These are phyloP conservation scores for Thielaviopsis euricoi DNA, from an alignment of 2,329 filamentous ascomycete genomes.

Conservation along the genomic window DNA sequence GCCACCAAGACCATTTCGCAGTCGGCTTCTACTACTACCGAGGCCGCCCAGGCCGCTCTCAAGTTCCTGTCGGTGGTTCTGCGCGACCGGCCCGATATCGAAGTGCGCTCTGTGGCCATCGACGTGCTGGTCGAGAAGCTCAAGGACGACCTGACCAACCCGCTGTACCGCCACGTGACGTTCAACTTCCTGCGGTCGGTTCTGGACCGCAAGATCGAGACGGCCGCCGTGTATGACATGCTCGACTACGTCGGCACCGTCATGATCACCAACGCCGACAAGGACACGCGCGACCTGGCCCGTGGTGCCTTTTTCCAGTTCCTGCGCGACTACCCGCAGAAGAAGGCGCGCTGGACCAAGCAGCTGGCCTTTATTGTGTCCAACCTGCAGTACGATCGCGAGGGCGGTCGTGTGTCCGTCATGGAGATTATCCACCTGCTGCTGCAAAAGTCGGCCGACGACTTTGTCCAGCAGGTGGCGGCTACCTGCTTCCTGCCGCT, in stretches of 20 bases:
- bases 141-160: constrained; percentile 80
- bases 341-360: constrained; percentile 73
- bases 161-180: constrained; percentile 77
- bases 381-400: constrained; percentile 79
- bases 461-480: constrained; percentile 67
- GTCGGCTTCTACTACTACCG: constrained; percentile 62
- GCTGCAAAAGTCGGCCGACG: constrained; percentile 68
- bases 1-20: constrained; percentile 66
- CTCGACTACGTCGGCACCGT: constrained; percentile 77
- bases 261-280: constrained; percentile 93
- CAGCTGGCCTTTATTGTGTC: constrained; percentile 78
- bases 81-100: constrained; percentile 59
- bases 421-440: constrained; percentile 82
- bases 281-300: constrained; percentile 71
- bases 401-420: constrained; percentile 77
- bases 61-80: constrained; percentile 78
- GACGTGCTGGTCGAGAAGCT: constrained; percentile 70
- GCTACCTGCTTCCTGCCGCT: constrained; percentile 73
- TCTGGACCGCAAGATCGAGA: constrained; percentile 69
- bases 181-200: constrained; percentile 89
- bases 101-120: constrained; percentile 64
- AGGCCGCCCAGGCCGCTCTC: constrained; percentile 71
- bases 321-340: constrained; percentile 84
- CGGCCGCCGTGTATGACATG: constrained; percentile 77
- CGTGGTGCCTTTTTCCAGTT: constrained; percentile 89